These are phyloP conservation scores for Rhinocladiella mackenziei DNA, from an alignment of 2,329 filamentous ascomycete species.

Conservation along the genomic window DNA sequence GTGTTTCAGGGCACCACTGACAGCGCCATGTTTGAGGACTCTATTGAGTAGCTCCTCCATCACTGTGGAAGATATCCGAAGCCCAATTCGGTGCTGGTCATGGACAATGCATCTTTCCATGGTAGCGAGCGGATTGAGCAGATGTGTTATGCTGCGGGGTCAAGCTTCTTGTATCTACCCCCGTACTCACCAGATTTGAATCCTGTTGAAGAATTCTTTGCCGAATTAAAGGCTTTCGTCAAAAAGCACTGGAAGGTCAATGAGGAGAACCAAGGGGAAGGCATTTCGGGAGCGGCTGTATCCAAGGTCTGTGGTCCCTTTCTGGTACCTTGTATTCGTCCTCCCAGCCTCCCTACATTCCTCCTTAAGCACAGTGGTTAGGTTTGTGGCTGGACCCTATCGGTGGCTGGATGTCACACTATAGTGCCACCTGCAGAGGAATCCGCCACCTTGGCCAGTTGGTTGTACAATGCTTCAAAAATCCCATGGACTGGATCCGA, in stretches of 20 bases:
- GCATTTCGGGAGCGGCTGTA: too few relatives aligned
- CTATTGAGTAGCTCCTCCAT: conserved; percentile 28
- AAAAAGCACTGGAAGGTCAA: conserved; percentile 31
- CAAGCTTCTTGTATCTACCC: conserved; percentile 35
- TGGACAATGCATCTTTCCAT: conserved; percentile 35
- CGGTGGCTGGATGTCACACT: too few relatives aligned
- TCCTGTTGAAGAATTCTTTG: conserved; percentile 39
- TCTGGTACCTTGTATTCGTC: too few relatives aligned
- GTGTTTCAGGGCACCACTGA: conserved; percentile 35
- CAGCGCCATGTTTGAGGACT: conserved; percentile 31
- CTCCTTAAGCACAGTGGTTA: too few relatives aligned
- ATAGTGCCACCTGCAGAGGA: too few relatives aligned
- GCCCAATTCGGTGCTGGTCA: conserved; percentile 34
- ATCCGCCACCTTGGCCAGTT: too few relatives aligned
- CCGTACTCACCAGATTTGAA: conserved; percentile 39
- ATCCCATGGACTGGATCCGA: too few relatives aligned
- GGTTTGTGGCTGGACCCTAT: too few relatives aligned
- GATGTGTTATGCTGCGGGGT: conserved; percentile 34
- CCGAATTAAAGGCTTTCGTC: conserved; percentile 37
- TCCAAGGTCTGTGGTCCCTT: too few relatives aligned
- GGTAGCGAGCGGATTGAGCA: conserved; percentile 31
- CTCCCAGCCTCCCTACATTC: too few relatives aligned
- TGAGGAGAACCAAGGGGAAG: conserved; percentile 27
- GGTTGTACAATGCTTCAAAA: too few relatives aligned
- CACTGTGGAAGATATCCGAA: conserved; percentile 32